Percentiles rank a stretch among this genome's conserved stretches.
Evolutionary conservation across 1,284 basidiomycete genomes (phyloP).

Genomic region (Kwoniella shivajii): DNA sequence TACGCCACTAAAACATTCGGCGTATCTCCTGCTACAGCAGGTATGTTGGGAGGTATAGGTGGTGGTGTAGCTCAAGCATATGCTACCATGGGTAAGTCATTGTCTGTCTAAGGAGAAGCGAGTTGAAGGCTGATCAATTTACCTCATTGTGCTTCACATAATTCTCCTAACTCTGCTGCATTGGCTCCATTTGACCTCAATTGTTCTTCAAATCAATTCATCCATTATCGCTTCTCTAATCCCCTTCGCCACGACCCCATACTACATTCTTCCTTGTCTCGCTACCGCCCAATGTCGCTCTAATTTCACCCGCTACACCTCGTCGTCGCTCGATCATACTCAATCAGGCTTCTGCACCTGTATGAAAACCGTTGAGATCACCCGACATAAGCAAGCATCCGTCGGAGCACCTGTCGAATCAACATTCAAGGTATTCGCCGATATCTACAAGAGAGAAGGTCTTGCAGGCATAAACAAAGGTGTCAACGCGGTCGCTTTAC

Average conservation of each 20-base stretch:
- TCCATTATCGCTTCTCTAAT: no score
- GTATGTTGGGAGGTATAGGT: conserved; percentile 93
- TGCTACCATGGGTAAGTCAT: conserved; percentile 90
- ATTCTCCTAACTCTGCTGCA: no score
- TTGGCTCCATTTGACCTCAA: no score
- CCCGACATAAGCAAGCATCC: conserved; percentile 92
- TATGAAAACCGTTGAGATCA: conserved; percentile 99
- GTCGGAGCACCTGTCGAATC: conserved; percentile 86
- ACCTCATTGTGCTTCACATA: no score
- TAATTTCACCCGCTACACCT: neutral
- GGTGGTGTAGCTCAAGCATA: conserved; percentile 98
- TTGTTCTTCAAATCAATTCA: no score
- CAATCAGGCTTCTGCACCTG: conserved; percentile 95
- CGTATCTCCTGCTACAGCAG: conserved; percentile 76
- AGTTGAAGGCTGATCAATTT: no score
- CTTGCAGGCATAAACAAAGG: conserved; percentile 98
- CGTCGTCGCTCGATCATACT: neutral
- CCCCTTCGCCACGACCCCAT: no score
- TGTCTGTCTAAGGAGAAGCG: neutral
- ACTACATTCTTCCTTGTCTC: neutral
- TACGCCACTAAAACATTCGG: conserved; percentile 64
- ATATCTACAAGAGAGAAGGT: conserved; percentile 92
- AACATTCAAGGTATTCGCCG: conserved; percentile 90
- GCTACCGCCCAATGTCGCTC: neutral
- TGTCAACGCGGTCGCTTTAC: conserved; percentile 95